Conservation (phyloP, 1,284 basidiomycete genomes). For the Ustilago curta region DNA sequence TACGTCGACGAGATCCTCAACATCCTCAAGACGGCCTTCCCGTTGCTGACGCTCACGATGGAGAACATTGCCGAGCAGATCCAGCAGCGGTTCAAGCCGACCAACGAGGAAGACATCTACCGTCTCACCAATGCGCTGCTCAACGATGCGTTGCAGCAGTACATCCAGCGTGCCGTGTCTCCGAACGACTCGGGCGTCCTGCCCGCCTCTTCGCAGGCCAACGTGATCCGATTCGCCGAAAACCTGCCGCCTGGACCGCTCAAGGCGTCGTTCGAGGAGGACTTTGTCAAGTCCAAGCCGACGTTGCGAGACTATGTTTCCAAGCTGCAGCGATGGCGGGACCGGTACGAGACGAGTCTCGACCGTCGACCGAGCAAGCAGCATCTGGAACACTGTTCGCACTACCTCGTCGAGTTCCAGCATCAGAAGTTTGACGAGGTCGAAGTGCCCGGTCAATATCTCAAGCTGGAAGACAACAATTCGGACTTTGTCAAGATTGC, state of each 20-base stretch:
- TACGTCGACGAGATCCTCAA: conserved; percentile 94
- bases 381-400: conserved; percentile 88
- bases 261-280: conserved; percentile 87
- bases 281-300: conserved; percentile 86
- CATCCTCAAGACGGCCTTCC: conserved; percentile 95
- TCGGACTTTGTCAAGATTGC: conserved; percentile 91
- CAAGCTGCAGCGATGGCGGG: conserved; percentile 90
- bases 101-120: conserved; percentile 94
- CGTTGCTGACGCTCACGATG: conserved; percentile 91
- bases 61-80: conserved; percentile 99
- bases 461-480: conserved; percentile 84
- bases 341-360: conserved; percentile 86
- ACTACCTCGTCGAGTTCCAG: conserved; percentile 97
- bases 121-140: conserved; percentile 86
- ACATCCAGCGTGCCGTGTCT: conserved; percentile 64
- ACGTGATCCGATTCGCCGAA: conserved; percentile 80
- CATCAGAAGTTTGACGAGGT: conserved; percentile 98
- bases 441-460: conserved; percentile 97
- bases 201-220: conserved; percentile 73
- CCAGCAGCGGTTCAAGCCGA: conserved; percentile 87
- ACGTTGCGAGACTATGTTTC: conserved; percentile 88
- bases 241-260: conserved; percentile 69
- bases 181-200: conserved; percentile 80
- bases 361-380: conserved; percentile 86
- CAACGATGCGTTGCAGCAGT: conserved; percentile 74